Conservation (phyloP, 2,329 filamentous ascomycete species). For the Fusarium tupiense region DNA sequence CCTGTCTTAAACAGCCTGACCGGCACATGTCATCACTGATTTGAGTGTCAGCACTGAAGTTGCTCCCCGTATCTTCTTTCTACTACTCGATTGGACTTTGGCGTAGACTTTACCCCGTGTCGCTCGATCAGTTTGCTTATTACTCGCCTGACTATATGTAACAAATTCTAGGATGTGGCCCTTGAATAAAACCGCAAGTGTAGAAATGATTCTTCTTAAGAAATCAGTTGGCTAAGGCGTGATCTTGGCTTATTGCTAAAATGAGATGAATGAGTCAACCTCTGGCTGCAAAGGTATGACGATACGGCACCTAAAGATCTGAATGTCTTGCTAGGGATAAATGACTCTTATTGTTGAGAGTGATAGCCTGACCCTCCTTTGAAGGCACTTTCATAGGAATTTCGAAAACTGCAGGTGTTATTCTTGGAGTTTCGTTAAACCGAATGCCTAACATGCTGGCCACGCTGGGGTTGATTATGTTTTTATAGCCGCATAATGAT, state of each 20-base stretch:
- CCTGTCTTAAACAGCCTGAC: slow-evolving; percentile 76
- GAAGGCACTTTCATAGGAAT: slow-evolving; percentile 74
- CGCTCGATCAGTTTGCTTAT: slow-evolving; percentile 57
- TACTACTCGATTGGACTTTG: slow-evolving; percentile 66
- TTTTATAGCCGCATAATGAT: slow-evolving; percentile 76
- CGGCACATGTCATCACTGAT: slow-evolving; percentile 42
- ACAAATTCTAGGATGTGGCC: slow-evolving; percentile 76
- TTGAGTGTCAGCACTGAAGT: slow-evolving; percentile 61
- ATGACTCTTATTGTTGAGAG: slow-evolving; percentile 65
- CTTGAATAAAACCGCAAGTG: slow-evolving; percentile 64
- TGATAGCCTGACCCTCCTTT: slow-evolving; percentile 64
- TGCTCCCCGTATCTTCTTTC: slow-evolving; percentile 63
- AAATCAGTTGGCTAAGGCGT: slow-evolving; percentile 67
- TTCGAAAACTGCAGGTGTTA: slow-evolving; percentile 75
- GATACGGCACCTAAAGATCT: slow-evolving; percentile 66
- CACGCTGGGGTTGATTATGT: slow-evolving; percentile 71
- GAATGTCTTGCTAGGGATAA: slow-evolving; percentile 65
- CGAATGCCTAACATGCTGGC: slow-evolving; percentile 77
- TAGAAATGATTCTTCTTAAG: slow-evolving; percentile 68
- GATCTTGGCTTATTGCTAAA: slow-evolving; percentile 68
- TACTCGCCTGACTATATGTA: slow-evolving; percentile 67
- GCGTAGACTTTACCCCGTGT: slow-evolving; percentile 65
- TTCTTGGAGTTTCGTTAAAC: slow-evolving; percentile 79
- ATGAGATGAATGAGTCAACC: slow-evolving; percentile 64
- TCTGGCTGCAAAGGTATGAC: slow-evolving; percentile 63